Evolutionary conservation across 176 grass and related monocot genomes (phyloP).

Genomic region (Puccinellia tenuiflora): DNA sequence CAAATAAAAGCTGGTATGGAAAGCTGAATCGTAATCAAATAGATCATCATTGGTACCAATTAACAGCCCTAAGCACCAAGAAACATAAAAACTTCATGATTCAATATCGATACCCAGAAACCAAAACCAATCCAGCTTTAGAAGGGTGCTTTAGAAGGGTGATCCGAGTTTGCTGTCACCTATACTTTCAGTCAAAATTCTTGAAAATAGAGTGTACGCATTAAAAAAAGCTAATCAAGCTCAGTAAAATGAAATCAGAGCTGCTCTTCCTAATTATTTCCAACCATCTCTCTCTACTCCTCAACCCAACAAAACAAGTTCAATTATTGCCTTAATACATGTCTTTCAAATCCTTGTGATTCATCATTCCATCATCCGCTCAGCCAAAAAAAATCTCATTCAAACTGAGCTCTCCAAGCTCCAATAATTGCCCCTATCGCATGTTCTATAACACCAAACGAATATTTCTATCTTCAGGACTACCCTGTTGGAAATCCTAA

Average conservation of each 20-base stretch:
- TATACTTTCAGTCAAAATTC: too few species aligned
- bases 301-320: too few species aligned
- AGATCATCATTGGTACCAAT: neutral
- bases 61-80: neutral
- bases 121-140: too few species aligned
- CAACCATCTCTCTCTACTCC: neutral
- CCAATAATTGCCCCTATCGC: too few species aligned
- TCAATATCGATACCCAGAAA: too few species aligned
- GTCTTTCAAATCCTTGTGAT: neutral
- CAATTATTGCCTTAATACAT: too few species aligned
- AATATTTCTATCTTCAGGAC: too few species aligned
- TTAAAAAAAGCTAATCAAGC: neutral
- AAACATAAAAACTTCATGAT: neutral
- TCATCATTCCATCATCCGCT: neutral
- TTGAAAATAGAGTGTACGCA: too few species aligned
- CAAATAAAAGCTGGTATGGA: neutral
- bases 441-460: too few species aligned
- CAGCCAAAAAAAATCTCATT: neutral
- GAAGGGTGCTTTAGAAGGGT: too few species aligned
- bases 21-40: neutral
- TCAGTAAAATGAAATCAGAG: neutral
- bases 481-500: too few species aligned
- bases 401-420: neutral
- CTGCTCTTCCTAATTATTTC: neutral
- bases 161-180: too few species aligned